Evolutionary conservation across 495 filamentous ascomycete species (phyloP), one percentile per base, ranked within the genome.

Genomic region (Penicillium tannophilum): DNA sequence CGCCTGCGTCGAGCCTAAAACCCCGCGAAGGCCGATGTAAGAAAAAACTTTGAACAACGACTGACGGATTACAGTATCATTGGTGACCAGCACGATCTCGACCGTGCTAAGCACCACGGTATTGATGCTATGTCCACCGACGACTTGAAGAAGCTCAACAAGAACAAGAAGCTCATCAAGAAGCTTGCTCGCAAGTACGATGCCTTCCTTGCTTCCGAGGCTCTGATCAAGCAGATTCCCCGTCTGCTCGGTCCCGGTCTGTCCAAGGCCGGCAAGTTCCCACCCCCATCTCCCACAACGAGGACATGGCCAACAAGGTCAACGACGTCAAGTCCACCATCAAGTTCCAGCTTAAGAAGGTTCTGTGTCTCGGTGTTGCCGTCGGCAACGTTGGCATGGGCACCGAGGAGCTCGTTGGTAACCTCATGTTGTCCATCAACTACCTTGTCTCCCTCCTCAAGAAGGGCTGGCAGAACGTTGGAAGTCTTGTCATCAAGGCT

Each of bases 81-180:
- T 65, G 94, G 94, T 87, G 94, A 98, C 86, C 94, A 98, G 86
- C 92, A 97, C 84, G 94, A 98, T 87, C 96, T 98, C 72, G 94
- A 98, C 76, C 91, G 94, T 82, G 93, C 94, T 62, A 98, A 98
- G 87, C 94, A 98, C 82, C 90, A 91, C 70, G 91, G 90, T 70
- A 84, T 97, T 65, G 94, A 98, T 67, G 92, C 93, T 79, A 98
- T 98, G 93, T 94, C 90, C 72, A 79, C 90, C 61, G 94, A 98
- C 69, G 94, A 98, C 79, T 81, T 98, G 78, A 98, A 98, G 90
- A 98, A 98, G 88, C 90, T 98, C 64, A 98, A 98, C 88, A 98
- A 98, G 90, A 98, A 98, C 90, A 98, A 98, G 89, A 98, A 98
- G 88, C 87, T 98, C 68, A 97, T 98, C 88, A 98, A 98, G 90